These are phyloP conservation scores for Thecaphora frezii DNA, from an alignment of 1,284 basidiomycete species.

Conservation along the genomic window DNA sequence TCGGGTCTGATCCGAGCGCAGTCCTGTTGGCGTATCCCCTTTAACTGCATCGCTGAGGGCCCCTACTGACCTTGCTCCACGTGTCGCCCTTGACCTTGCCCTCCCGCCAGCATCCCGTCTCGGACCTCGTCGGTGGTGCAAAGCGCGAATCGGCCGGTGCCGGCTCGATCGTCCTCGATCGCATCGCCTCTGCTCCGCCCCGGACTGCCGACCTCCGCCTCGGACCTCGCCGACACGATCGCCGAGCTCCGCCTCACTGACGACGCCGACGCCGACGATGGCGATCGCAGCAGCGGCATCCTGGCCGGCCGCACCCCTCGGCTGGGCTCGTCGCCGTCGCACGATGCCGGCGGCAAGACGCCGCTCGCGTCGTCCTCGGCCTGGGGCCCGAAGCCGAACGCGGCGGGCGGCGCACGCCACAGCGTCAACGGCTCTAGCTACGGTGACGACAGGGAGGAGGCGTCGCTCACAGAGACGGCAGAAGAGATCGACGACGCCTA, in stretches of 20 bases:
- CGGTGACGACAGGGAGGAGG: constrained; percentile 3
- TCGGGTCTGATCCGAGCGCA: too few species aligned
- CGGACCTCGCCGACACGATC: constrained; percentile 37
- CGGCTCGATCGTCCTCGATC: constrained; percentile 25
- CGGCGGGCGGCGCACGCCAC: neutral
- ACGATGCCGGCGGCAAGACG: neutral
- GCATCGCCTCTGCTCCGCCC: constrained; percentile 7
- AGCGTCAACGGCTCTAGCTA: neutral
- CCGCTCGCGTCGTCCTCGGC: neutral
- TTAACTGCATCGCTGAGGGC: too few species aligned
- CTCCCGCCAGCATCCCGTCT: constrained; percentile 18
- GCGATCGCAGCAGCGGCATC: constrained; percentile 3
- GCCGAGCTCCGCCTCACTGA: constrained; percentile 22
- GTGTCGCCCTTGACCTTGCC: too few species aligned
- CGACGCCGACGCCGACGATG: neutral
- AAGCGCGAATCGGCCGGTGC: constrained; percentile 14
- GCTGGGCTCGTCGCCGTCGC: too few species aligned
- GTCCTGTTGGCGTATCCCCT: too few species aligned
- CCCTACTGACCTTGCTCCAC: too few species aligned
- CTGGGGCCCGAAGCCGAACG: neutral
- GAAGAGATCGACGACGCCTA: constrained; percentile 28
- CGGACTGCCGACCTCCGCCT: constrained; percentile 15
- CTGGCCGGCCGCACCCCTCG: neutral
- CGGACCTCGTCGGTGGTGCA: constrained; percentile 31
- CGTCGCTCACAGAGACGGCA: constrained; percentile 17